Conservation (phyloP, 2,329 filamentous ascomycete genomes). For the Diplodia seriata region DNA sequence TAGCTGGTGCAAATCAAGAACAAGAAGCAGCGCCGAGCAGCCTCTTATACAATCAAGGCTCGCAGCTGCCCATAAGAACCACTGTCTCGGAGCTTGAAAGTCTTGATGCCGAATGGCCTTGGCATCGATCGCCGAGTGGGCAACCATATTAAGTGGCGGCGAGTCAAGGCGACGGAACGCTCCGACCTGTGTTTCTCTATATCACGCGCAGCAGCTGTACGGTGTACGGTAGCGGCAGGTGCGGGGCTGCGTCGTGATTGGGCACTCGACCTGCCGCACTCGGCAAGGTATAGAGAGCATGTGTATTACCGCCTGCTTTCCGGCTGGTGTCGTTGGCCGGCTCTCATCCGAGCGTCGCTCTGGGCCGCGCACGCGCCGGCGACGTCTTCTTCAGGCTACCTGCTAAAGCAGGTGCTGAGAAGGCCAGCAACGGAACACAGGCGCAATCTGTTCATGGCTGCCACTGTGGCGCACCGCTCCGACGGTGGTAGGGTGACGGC, state of each 20-base stretch:
- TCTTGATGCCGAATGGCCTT: constrained; percentile 1
- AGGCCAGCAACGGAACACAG: neutral
- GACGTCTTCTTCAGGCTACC: neutral
- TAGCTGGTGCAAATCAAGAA: neutral
- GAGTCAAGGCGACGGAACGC: constrained; percentile 20
- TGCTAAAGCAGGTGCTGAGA: neutral
- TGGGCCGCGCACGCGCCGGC: neutral
- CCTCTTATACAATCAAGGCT: constrained; percentile 1
- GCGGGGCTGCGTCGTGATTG: neutral
- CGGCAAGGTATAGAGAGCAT: neutral
- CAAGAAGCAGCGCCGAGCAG: neutral
- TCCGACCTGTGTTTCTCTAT: neutral
- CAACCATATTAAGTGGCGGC: constrained; percentile 6
- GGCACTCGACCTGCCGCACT: constrained; percentile 4
- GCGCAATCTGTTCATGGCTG: neutral
- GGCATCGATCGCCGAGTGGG: neutral
- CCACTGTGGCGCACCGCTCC: neutral
- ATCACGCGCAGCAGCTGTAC: constrained; percentile 23
- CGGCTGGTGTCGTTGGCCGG: constrained; percentile 4
- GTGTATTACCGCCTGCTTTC: neutral
- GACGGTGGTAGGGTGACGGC: neutral
- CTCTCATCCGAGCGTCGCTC: neutral
- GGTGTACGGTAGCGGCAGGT: constrained; percentile 3
- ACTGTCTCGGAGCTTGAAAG: neutral
- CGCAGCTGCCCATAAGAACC: neutral